These are phyloP conservation scores for Pythium plurisporium DNA, from an alignment of 352 stramenopile genomes.

Conservation along the genomic window DNA sequence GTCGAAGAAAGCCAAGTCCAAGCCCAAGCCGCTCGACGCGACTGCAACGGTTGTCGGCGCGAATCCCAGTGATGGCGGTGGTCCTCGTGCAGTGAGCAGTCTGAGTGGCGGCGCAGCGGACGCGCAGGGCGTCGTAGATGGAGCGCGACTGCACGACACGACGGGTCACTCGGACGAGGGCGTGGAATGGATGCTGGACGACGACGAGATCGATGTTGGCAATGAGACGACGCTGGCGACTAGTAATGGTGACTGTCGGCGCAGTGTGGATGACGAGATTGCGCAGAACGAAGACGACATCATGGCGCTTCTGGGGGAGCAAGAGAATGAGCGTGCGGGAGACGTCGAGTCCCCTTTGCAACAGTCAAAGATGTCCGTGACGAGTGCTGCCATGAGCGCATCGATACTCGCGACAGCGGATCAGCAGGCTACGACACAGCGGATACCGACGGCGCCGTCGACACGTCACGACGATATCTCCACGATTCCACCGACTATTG, in stretches of 20 bases:
- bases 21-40: slow-evolving; percentile 6
- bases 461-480: background rate
- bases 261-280: slow-evolving; percentile 38
- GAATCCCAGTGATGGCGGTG: background rate
- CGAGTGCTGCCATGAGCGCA: background rate
- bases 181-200: slow-evolving; percentile 8
- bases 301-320: slow-evolving; percentile 34
- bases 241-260: background rate
- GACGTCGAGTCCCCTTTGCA: background rate
- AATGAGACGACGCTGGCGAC: background rate
- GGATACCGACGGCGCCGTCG: slow-evolving; percentile 15
- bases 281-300: slow-evolving; percentile 56
- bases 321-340: too few relatives aligned
- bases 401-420: background rate
- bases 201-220: background rate
- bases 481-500: slow-evolving; percentile 10
- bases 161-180: slow-evolving; percentile 18
- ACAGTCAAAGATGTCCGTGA: background rate
- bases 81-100: background rate
- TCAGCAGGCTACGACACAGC: slow-evolving; percentile 5
- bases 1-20: slow-evolving; percentile 23
- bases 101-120: background rate
- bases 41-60: background rate
- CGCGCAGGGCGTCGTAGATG: background rate
- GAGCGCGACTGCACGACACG: background rate